Percentiles rank a stretch among this genome's conserved stretches.
Evolutionary conservation across 805 yeast species (phyloP).

Genomic region (Lipomyces yamadae): DNA sequence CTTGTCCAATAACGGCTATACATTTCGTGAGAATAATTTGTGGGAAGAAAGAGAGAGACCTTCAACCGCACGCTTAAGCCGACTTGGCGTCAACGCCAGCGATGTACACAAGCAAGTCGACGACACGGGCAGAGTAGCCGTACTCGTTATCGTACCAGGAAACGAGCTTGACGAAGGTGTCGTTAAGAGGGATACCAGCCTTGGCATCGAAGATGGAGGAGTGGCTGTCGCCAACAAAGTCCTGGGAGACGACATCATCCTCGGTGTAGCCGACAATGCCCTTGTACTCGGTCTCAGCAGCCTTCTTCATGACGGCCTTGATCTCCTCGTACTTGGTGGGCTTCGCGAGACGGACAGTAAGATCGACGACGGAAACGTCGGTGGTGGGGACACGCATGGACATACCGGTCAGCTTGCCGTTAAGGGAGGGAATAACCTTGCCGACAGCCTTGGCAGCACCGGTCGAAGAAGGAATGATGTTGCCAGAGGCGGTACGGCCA

Average conservation of each 20-base stretch:
- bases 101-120: conserved; percentile 82
- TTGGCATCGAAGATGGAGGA: conserved; percentile 88
- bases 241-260: conserved; percentile 89
- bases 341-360: conserved; percentile 81
- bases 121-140: conserved; percentile 97
- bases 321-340: conserved; percentile 83
- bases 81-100: conserved; percentile 56
- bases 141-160: conserved; percentile 96
- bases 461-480: conserved; percentile 93
- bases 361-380: conserved; percentile 91
- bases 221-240: conserved; percentile 81
- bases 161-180: conserved; percentile 86
- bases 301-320: conserved; percentile 73
- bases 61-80: conserved; percentile 15
- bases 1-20: conserved; percentile 3
- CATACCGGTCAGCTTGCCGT: conserved; percentile 94
- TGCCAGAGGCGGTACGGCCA: conserved; percentile 95
- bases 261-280: conserved; percentile 90
- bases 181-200: conserved; percentile 88
- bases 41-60: conserved; percentile 1
- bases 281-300: conserved; percentile 76
- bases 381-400: conserved; percentile 92
- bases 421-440: conserved; percentile 86
- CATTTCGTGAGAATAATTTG: background rate
- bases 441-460: conserved; percentile 99